Evolutionary conservation across 2,329 filamentous ascomycete genomes (phyloP).

Genomic region (Fusarium citri): DNA sequence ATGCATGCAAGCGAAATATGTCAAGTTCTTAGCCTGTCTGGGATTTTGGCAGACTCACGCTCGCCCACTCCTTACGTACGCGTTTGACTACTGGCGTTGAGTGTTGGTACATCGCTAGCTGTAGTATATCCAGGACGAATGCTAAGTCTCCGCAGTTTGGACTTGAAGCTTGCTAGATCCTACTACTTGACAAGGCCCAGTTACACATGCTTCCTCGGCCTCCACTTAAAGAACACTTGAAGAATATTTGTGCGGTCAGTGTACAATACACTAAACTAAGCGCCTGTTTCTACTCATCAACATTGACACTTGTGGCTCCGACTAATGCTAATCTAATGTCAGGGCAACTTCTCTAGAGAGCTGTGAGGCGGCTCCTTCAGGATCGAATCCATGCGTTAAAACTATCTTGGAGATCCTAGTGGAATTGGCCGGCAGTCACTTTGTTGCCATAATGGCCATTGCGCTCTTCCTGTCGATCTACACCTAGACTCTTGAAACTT

Average conservation of each 20-base stretch:
- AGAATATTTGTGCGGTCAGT: background rate
- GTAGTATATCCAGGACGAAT: background rate
- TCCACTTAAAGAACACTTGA: background rate
- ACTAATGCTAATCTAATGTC: background rate
- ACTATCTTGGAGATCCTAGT: background rate
- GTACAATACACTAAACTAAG: background rate
- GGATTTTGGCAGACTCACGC: background rate
- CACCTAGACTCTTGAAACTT: background rate
- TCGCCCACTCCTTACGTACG: background rate
- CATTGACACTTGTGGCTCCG: background rate
- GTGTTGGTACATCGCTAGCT: background rate
- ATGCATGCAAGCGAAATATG: constrained; percentile 4
- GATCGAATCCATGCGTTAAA: background rate
- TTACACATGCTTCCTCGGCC: background rate
- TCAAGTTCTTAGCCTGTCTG: background rate
- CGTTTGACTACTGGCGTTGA: background rate
- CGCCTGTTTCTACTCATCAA: background rate
- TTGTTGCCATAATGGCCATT: background rate
- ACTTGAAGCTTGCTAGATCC: background rate
- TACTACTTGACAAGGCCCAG: background rate
- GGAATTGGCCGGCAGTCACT: background rate
- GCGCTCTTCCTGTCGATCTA: background rate
- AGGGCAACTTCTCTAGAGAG: background rate
- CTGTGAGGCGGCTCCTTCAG: background rate
- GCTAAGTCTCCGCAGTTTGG: background rate